Percentiles rank a stretch among this genome's conserved stretches.
Conservation (phyloP, 108 stramenopile genomes). For the Aureococcus anophagefferens region DNA sequence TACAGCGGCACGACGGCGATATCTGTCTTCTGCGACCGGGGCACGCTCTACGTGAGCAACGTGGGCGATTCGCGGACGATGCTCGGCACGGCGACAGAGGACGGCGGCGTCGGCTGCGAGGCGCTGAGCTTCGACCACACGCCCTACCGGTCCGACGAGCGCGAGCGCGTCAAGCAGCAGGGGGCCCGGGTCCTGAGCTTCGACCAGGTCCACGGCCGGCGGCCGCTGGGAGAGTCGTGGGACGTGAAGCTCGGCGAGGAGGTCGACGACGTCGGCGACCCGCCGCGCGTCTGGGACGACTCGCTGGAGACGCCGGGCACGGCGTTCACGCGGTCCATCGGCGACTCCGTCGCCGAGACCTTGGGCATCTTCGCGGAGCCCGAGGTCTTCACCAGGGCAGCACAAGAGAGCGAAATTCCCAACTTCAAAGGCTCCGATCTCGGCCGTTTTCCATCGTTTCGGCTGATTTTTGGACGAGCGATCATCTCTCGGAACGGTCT, state of each 20-base stretch:
- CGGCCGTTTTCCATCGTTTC: too few species aligned
- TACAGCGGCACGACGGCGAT: too few species aligned
- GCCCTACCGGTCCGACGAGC: constrained; percentile 72
- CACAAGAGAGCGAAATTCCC: too few species aligned
- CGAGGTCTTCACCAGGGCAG: constrained; percentile 60
- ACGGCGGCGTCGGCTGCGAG: too few species aligned
- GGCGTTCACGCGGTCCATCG: constrained; percentile 81
- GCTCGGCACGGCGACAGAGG: too few species aligned
- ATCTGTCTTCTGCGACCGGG: constrained; percentile 60
- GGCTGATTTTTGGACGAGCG: too few species aligned
- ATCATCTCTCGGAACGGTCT: too few species aligned
- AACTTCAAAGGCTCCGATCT: too few species aligned
- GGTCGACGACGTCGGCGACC: constrained; percentile 75
- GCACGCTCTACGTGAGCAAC: constrained; percentile 62
- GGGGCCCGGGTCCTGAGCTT: constrained; percentile 65
- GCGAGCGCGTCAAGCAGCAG: constrained; percentile 46
- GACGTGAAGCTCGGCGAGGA: constrained; percentile 56
- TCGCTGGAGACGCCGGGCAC: constrained; percentile 77
- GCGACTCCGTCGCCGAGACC: constrained; percentile 75
- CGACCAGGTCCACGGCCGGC: constrained; percentile 65
- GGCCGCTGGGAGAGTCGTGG: constrained; percentile 46
- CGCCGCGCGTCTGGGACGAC: constrained; percentile 75
- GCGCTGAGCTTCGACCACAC: constrained; percentile 78
- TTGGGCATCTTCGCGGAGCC: constrained; percentile 77
- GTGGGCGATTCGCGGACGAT: constrained; percentile 81